Conservation (phyloP, 1,139 yeast genomes). For the Pichia sorboxylosa region DNA sequence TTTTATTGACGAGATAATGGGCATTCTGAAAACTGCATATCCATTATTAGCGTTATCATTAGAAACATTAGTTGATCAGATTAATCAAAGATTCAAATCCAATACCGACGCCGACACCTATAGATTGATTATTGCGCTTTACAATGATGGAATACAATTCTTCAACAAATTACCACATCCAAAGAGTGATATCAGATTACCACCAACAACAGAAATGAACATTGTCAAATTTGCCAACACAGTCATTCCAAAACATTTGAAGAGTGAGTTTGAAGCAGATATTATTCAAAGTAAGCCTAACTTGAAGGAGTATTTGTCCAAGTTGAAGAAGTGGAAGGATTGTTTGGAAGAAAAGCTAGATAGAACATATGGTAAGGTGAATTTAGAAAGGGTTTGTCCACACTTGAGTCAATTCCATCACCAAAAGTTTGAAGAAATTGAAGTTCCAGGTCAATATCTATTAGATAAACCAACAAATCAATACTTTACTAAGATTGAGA, state of each 20-base stretch:
- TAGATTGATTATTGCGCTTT: slow-evolving; percentile 78
- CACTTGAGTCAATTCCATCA: slow-evolving; percentile 95
- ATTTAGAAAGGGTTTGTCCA: slow-evolving; percentile 84
- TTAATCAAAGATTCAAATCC: slow-evolving; percentile 86
- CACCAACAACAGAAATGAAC: slow-evolving; percentile 86
- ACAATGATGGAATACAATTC: slow-evolving; percentile 87
- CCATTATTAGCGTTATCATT: slow-evolving; percentile 86
- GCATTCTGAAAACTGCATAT: slow-evolving; percentile 88
- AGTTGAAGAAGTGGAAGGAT: slow-evolving; percentile 86
- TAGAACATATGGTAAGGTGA: slow-evolving; percentile 62
- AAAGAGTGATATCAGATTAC: slow-evolving; percentile 76
- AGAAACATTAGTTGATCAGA: slow-evolving; percentile 92
- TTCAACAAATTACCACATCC: slow-evolving; percentile 79
- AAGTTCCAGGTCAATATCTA: slow-evolving; percentile 92
- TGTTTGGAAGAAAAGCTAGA: slow-evolving; percentile 86
- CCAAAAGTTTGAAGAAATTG: slow-evolving; percentile 95
- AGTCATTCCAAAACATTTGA: slow-evolving; percentile 78
- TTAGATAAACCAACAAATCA: slow-evolving; percentile 65
- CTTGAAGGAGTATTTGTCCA: slow-evolving; percentile 72
- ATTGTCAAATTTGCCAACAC: slow-evolving; percentile 87
- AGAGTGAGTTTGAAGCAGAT: slow-evolving; percentile 87
- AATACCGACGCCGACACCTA: slow-evolving; percentile 96
- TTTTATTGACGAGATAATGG: slow-evolving; percentile 90
- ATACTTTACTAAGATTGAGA: slow-evolving; percentile 84
- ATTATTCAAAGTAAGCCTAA: slow-evolving; percentile 83